Conservation (phyloP, 78 protist genomes). For the Chrysochromulina tobinii region DNA sequence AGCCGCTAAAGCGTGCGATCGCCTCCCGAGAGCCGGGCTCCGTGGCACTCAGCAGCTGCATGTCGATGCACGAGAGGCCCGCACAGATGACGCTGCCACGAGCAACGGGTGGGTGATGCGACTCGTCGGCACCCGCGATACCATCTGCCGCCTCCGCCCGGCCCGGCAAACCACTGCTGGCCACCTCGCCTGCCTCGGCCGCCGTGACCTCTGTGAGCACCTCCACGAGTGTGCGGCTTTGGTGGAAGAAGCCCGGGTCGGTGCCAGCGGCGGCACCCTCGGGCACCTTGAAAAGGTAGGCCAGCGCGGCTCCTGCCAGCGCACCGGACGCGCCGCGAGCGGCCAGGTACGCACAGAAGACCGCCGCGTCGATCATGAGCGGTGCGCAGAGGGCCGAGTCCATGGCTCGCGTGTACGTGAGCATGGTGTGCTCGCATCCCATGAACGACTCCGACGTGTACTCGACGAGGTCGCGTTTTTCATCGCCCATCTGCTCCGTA, state of each 20-base stretch:
- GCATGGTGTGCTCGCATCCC: constrained; percentile 2
- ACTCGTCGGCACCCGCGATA: too few species aligned
- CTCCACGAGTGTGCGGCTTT: not conserved
- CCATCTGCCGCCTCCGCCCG: too few species aligned
- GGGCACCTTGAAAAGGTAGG: not conserved
- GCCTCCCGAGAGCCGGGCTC: not conserved
- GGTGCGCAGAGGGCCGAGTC: constrained; percentile 4
- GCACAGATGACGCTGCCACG: not conserved
- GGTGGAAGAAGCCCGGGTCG: not conserved
- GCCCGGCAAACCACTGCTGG: too few species aligned
- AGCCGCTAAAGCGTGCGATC: not conserved
- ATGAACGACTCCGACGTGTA: not conserved
- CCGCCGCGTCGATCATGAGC: not conserved
- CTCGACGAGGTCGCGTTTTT: not conserved
- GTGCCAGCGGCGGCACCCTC: not conserved
- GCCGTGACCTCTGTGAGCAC: not conserved
- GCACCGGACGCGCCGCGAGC: too few species aligned
- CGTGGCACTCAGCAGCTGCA: not conserved
- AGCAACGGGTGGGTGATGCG: too few species aligned
- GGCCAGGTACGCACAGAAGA: not conserved
- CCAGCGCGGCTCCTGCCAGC: not conserved
- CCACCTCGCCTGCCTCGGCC: too few species aligned
- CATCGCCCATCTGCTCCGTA: not conserved
- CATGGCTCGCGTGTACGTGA: not conserved
- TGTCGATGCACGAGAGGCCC: not conserved